Evolutionary conservation across 2,329 filamentous ascomycete genomes (phyloP), one percentile per base, ranked within the genome.

Genomic region (Clathrospora elynae): DNA sequence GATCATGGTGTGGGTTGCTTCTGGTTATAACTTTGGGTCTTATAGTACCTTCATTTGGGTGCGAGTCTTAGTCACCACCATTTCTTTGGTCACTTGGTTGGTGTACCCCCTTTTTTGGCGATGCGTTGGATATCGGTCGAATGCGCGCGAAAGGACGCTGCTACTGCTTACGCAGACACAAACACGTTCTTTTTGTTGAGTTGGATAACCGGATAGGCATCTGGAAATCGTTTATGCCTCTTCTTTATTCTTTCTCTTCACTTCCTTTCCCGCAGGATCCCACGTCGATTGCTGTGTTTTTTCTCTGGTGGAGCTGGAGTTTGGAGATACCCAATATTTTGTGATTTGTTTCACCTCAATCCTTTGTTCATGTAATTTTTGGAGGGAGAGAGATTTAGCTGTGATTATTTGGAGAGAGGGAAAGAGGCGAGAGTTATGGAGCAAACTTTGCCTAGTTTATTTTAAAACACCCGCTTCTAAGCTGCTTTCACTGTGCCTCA

Each of bases 281-380:
- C 5, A 38, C 49, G 22, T 31, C 36, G 25, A 39, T 14, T 40
- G 44, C 51, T 35, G 10, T 6, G 14, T 38, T 43, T 37, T 52
- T 67, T 67, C 61, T 67, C 61, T 65, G 64, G 64, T 68, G 66
- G 64, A 67, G 64, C 64, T 68, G 64, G 66, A 68, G 66, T 69
- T 69, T 69, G 66, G 64, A 57, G 66, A 69, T 68, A 69, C 62
- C 64, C 66, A 59, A 47, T 59, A 59, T 59, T 49, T 41, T 32
- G n/a, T n/a, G n/a, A n/a, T n/a, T n/a, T n/a, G n/a, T n/a, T n/a
- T n/a, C n/a, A n/a, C n/a, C n/a, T n/a, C n/a, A n/a, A n/a, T n/a
- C n/a, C n/a, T n/a, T n/a, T n/a, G n/a, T n/a, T n/a, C n/a, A n/a
- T n/a, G n/a, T n/a, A n/a, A n/a, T n/a, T n/a, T n/a, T n/a, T n/a